These are phyloP conservation scores for Diaporthe destruens DNA, from an alignment of 2,329 filamentous ascomycete genomes.

Conservation along the genomic window DNA sequence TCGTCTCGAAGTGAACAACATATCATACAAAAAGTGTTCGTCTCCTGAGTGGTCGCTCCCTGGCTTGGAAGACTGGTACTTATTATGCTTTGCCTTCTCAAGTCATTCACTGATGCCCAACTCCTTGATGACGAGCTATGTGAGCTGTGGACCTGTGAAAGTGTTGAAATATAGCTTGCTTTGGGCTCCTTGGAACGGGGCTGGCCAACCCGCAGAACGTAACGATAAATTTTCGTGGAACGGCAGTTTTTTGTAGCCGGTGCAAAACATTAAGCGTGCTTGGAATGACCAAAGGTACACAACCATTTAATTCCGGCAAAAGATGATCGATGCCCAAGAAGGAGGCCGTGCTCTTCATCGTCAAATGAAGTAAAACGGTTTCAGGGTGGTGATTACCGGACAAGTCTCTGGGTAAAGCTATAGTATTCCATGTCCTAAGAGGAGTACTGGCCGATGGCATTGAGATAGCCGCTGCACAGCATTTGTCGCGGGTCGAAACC, in stretches of 20 bases:
- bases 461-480: constrained; percentile 55
- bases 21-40: too few species aligned
- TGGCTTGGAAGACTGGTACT: neutral
- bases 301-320: neutral
- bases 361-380: neutral
- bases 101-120: neutral
- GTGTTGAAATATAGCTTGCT: neutral
- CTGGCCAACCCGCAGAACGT: neutral
- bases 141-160: neutral
- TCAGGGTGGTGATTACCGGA: neutral
- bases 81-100: neutral
- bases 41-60: neutral
- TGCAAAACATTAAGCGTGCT: neutral
- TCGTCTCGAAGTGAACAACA: neutral
- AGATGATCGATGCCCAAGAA: neutral
- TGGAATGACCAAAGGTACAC: neutral
- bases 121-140: neutral
- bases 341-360: too few species aligned
- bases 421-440: constrained; percentile 3
- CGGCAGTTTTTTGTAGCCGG: neutral
- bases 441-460: constrained; percentile 39
- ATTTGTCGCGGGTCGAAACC: constrained; percentile 57
- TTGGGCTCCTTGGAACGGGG: neutral
- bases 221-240: neutral
- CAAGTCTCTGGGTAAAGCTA: neutral